A percentile compares a stretch with the other conserved stretches of the same genome.
phyloP scores from a whole-genome alignment of 192 early-diverging fungal genomes.

The Coemansia aciculifera region DNA sequence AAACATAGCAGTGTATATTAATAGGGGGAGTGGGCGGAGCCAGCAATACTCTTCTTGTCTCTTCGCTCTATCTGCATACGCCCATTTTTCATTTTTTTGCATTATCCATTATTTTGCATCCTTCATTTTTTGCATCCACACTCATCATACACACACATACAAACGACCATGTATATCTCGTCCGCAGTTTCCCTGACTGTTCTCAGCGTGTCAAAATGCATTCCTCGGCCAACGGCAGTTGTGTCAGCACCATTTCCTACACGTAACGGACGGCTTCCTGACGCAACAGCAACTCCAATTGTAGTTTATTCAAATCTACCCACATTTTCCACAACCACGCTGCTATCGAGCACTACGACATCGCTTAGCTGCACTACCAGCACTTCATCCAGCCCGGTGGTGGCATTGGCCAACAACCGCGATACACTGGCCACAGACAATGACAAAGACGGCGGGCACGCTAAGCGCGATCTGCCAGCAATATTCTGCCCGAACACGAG shows the following conservation, averaged over 20 bases:
- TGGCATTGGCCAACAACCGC: background rate
- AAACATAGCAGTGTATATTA: background rate
- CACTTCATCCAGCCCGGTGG: background rate
- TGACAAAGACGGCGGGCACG: background rate
- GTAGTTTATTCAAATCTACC: background rate
- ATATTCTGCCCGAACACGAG: slow-evolving; percentile 11
- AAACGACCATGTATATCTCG: background rate
- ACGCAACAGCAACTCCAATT: background rate
- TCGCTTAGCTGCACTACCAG: background rate
- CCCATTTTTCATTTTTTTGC: background rate
- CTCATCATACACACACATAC: background rate
- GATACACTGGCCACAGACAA: background rate
- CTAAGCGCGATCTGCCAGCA: background rate
- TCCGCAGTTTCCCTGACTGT: background rate
- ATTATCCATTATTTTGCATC: background rate
- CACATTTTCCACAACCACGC: slow-evolving; percentile 13
- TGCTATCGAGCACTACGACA: background rate
- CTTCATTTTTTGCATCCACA: slow-evolving; percentile 1
- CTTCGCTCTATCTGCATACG: background rate
- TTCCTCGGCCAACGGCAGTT: background rate
- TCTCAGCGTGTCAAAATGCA: slow-evolving; percentile 10
- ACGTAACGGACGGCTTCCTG: slow-evolving; percentile 15
- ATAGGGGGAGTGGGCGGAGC: background rate
- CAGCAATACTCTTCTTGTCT: slow-evolving; percentile 1
- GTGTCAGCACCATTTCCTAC: background rate